Evolutionary conservation across 768 basidiomycete genomes (phyloP).

Genomic region (Lanmaoa rubissima): DNA sequence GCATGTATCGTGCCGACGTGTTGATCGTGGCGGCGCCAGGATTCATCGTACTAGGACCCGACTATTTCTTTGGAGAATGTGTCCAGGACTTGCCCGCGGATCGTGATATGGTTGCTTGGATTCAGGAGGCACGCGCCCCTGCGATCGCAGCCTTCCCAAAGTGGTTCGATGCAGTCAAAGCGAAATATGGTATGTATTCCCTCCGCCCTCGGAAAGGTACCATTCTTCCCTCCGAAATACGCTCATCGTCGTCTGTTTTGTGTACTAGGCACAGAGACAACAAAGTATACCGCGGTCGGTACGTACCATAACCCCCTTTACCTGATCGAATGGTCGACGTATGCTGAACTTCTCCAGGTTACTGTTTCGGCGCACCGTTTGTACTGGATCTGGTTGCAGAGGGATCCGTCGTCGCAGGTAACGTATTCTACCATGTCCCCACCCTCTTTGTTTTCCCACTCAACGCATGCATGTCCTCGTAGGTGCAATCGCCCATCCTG

Average conservation of each 20-base stretch:
- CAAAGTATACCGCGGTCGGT: constrained; percentile 46
- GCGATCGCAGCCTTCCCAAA: constrained; percentile 41
- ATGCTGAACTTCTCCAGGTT: constrained; percentile 35
- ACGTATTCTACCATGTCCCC: background rate
- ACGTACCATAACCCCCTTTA: constrained; percentile 6
- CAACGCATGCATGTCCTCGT: background rate
- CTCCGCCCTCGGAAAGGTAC: background rate
- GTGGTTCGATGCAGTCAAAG: constrained; percentile 52
- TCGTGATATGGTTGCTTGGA: constrained; percentile 40
- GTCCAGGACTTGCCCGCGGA: constrained; percentile 35
- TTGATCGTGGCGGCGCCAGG: constrained; percentile 33
- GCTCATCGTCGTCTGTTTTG: too few relatives aligned
- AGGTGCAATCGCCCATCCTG: constrained; percentile 54
- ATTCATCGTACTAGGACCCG: constrained; percentile 54
- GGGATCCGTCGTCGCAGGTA: constrained; percentile 46
- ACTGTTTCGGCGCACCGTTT: constrained; percentile 56
- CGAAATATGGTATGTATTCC: constrained; percentile 42
- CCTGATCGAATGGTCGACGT: too few relatives aligned
- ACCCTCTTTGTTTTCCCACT: background rate
- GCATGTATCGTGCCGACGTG: background rate
- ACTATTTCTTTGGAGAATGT: constrained; percentile 57
- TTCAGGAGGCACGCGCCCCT: constrained; percentile 26
- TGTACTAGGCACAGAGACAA: constrained; percentile 27
- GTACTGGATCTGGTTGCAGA: constrained; percentile 44
- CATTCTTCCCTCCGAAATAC: background rate